Evolutionary conservation across 306 rosid species (phyloP), one percentile per base, ranked within the genome.

Genomic region (Sesbania bispinosa): DNA sequence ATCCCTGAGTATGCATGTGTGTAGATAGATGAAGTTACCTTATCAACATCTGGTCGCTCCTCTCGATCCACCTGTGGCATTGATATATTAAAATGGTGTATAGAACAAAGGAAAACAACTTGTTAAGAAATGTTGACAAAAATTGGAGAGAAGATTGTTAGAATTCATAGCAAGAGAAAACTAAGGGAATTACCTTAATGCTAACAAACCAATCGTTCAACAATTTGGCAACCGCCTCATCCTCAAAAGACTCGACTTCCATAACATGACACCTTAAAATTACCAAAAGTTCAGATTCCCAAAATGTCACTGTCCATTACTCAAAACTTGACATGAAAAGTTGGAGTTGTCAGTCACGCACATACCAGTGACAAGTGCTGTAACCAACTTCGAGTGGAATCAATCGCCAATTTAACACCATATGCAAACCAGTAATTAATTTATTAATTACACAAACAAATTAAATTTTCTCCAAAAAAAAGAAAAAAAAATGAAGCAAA

Each of bases 201-300:
- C 90, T 90, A 78, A 94, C 87, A 82, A 90, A 94, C 94, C 94
- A 84, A 79, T 94, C 92, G 68, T 90, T 94, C 79, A 90, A 77
- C 84, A 90, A 68, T 53, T 86, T 85, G 67, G 96, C 97, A 62
- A 94, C 74, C 29, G 75, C 89, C 54, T 87, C 92, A 24, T 90
- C 83, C 85, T 94, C 97, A 62, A 94, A 94, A 50, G 98, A 90
- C 81, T 94, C 98, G 10, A 83, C 98, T 84, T 94, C 98, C 98
- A 90, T 94, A 29, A 94, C 98, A 80, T 94, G 98, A 76, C 98
- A 94, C 98, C 98, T 93, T 67, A 57, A n/a, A n/a, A 57, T 0
- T 2, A 55, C 4, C 2, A 38, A 24, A 0, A 47, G 30, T 23
- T 78, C 16, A 80, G 18, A n/a, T n/a, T n/a, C n/a, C n/a, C n/a